phyloP scores from a whole-genome alignment of 139 green algal species.

The Zygnema cylindricum region DNA sequence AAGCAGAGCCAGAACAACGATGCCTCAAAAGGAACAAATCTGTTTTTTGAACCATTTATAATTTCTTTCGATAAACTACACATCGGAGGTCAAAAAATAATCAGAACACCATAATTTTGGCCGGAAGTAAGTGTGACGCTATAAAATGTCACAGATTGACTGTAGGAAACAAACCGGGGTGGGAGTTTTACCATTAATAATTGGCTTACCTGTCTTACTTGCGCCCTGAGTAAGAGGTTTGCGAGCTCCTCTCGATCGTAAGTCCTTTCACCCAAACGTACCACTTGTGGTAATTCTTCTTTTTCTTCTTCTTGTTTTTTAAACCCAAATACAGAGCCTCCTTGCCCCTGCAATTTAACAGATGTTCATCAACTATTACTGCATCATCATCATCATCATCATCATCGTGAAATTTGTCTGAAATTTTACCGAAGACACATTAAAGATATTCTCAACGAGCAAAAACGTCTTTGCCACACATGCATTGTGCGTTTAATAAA shows the following conservation, averaged over 20 bases:
- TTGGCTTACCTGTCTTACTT: background rate
- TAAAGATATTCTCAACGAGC: background rate
- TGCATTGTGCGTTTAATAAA: background rate
- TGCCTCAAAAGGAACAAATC: too few relatives aligned
- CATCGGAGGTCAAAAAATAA: too few relatives aligned
- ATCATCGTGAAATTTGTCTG: background rate
- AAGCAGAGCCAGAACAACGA: too few relatives aligned
- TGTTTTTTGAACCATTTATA: too few relatives aligned
- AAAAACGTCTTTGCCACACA: background rate
- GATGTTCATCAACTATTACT: background rate
- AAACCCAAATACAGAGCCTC: background rate
- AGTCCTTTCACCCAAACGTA: background rate
- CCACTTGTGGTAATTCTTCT: background rate
- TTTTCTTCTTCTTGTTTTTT: background rate
- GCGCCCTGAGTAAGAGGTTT: background rate
- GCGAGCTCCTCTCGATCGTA: background rate
- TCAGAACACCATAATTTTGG: too few relatives aligned
- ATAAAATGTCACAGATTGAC: too few relatives aligned
- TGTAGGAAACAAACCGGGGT: too few relatives aligned
- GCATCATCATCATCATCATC: background rate
- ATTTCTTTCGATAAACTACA: too few relatives aligned
- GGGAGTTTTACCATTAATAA: too few relatives aligned
- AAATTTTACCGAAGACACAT: background rate
- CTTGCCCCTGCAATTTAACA: background rate
- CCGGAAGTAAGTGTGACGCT: too few relatives aligned